Evolutionary conservation across 2,329 filamentous ascomycete genomes (phyloP).

Genomic region (Ascochyta koolunga): DNA sequence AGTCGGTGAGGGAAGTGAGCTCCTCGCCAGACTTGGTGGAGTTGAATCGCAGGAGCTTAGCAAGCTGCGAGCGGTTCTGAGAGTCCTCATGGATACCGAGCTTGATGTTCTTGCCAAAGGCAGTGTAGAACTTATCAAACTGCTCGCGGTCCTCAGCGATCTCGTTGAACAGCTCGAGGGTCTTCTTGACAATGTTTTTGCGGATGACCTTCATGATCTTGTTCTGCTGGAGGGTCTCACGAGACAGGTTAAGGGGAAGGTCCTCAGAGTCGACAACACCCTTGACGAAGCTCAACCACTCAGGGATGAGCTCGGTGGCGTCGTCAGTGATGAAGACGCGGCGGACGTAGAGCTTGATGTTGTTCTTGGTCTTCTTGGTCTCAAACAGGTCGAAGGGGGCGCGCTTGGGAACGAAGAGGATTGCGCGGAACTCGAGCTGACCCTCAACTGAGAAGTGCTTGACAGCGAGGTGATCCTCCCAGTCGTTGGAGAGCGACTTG

Average conservation of each 20-base stretch:
- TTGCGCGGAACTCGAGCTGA: slow-evolving; percentile 99
- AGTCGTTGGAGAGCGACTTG: slow-evolving; percentile 99
- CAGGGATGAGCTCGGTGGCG: slow-evolving; percentile 97
- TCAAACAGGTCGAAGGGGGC: slow-evolving; percentile 99
- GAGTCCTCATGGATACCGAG: slow-evolving; percentile 99
- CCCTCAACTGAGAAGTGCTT: slow-evolving; percentile 99
- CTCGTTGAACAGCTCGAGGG: slow-evolving; percentile 98
- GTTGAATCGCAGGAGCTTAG: slow-evolving; percentile 98
- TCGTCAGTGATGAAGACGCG: slow-evolving; percentile 99
- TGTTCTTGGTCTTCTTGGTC: slow-evolving; percentile 99
- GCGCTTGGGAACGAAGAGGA: slow-evolving; percentile 99
- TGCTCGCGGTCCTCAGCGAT: slow-evolving; percentile 99
- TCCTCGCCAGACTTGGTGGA: slow-evolving; percentile 99
- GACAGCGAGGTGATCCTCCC: slow-evolving; percentile 98
- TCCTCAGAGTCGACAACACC: slow-evolving; percentile 99
- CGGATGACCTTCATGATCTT: slow-evolving; percentile 99
- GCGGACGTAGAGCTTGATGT: slow-evolving; percentile 99
- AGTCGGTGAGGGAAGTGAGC: slow-evolving; percentile 92
- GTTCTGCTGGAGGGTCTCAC: slow-evolving; percentile 99
- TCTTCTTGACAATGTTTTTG: slow-evolving; percentile 99
- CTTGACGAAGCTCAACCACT: slow-evolving; percentile 99
- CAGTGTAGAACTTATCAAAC: slow-evolving; percentile 99
- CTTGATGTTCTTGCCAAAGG: slow-evolving; percentile 99
- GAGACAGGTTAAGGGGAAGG: slow-evolving; percentile 97
- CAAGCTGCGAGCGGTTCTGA: slow-evolving; percentile 90